Base-by-base conservation (phyloP, 2,329 filamentous ascomycete genomes). In the Colletotrichum filicis region DNA sequence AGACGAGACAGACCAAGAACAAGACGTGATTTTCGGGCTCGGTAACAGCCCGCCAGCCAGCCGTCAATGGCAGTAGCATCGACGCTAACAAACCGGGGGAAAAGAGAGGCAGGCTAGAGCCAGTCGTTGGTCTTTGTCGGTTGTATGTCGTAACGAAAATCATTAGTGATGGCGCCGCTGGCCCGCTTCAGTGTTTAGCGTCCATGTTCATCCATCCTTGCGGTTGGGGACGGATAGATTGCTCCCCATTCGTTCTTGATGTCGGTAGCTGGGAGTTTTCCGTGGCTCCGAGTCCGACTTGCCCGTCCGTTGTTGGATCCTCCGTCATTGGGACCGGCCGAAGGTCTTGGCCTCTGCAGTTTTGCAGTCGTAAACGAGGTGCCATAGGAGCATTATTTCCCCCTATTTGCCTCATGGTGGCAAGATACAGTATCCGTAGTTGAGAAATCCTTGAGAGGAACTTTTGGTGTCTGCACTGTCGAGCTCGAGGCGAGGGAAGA, bases 1-100 rank as follows among this genome's bases (percentile, higher is more conserved):
- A 52, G 65, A 28, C 57, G 28, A 68, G 69, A 67, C 30, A 64
- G 32, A 68, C 65, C 63, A 59, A 72, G 65, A 32, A 64, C 22
- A 42, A 72, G 65, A 62, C 37, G 59, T 64, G 49, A 22, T 46
- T 32, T 59, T 65, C 69, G 22, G 66, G 69, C 46, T 68, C 59
- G 59, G 66, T 53, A 60, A 59, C 59, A 60, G 53, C 68, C 69
- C 69, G 64, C 69, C 69, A 64, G 69, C 68, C 69, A 63, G 69
- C 53, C 52, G 59, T 63, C 69, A 55, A 59, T 53, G 37, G 42
- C 65, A 59, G 65, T 68, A 28, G 53, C 56, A 55, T 68, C n/a
- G 28, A 64, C 65, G 53, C 69, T 68, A 72, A 59, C n/a, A 53
- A 64, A 59, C 24, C 42, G 63, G 53, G 58, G 52, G 42, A 59